Evolutionary conservation across 176 grass and related monocot genomes (phyloP), one percentile per base, ranked within the genome.

Genomic region (Metroxylon sagu): DNA sequence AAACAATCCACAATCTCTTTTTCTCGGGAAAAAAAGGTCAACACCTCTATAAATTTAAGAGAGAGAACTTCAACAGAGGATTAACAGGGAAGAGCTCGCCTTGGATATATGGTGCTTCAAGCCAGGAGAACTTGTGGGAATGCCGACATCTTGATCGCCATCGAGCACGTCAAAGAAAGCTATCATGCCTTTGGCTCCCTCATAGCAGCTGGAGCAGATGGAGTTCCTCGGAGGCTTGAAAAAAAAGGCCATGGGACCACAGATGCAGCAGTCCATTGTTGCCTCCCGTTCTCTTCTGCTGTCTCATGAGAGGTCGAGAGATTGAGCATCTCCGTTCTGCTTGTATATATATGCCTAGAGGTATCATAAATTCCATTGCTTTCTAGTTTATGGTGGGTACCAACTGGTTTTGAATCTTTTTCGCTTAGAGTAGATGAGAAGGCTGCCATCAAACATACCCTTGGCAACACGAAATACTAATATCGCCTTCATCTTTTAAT

Each of bases 221-320:
- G 67, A 16, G 64, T 89, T 96, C 65, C 92, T 88, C 0, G 92
- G 87, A 60, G 73, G 92, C 64, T 81, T 90, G 74, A 88, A 97
- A 26, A 80, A 25, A 50, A 66, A 62, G 0, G 69, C 81, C 75
- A 85, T 67, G 54, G 87, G 87, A 55, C 92, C 84, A 62, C 92
- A 97, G 52, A 97, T 80, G 83, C 92, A 97, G 68, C 92, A 97
- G 62, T 97, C 92, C 87, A 97, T 96, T 12, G 35, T 43, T 14
- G 35, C 35, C 35, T 43, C 8, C 35, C 3, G 8, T 43, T 43
- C 35, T 6, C 35, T 43, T 43, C 35, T 43, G 35, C 35, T 14
- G 35, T 43, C 8, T 43, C 35, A 43, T 43, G 35, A 43, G 35
- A 43, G 12, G 7, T 14, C 6, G 2, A 43, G 35, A 10, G 8